Base-by-base conservation (phyloP, 306 rosid genomes). In the Vigna mungo region DNA sequence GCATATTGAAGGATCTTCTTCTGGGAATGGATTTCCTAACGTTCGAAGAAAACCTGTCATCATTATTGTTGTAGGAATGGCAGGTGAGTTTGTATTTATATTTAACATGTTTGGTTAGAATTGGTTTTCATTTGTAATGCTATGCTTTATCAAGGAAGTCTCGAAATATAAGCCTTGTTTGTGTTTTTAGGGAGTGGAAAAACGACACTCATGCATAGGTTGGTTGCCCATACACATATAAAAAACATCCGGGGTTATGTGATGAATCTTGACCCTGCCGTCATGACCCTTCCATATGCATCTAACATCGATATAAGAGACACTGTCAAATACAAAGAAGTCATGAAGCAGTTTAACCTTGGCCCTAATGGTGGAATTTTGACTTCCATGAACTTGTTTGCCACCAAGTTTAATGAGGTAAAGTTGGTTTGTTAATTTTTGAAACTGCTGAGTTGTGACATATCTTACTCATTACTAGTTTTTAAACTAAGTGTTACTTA, bases 361-460 rank as follows among this genome's bases (percentile, higher is more conserved):
- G 99, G 99, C 15, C 99, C 99, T 3, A 95, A 95, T 84, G 97
- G 97, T 6, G 99, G 97, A 66, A 95, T 92, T 74, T 83, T 92
- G 87, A 95, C 99, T 6, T 95, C 99, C 0, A 91, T 95, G 51
- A 92, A 95, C 89, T 86, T 95, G 89, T 95, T 95, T 86, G 97
- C 98, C 9, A 92, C 99, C 53, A 92, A 89, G 87, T 91, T 95
- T 80, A 97, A 95, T 63, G 98, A 95, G 99, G 99, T 95, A 80
- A 85, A 52, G 59, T 4, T 48, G 54, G n/a, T 51, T 71, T 18
- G 7, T 74, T n/a, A 37, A 7, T 61, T 41, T 7, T 10, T 47
- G 65, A 48, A 49, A 23, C 67, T 48, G 9, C 70, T 7, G 34
- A 7, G 10, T 9, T 60, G n/a, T 18, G 67, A 10, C 9, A 32